Conservation (phyloP, 2,329 filamentous ascomycete species). For the Graphium sp. region DNA sequence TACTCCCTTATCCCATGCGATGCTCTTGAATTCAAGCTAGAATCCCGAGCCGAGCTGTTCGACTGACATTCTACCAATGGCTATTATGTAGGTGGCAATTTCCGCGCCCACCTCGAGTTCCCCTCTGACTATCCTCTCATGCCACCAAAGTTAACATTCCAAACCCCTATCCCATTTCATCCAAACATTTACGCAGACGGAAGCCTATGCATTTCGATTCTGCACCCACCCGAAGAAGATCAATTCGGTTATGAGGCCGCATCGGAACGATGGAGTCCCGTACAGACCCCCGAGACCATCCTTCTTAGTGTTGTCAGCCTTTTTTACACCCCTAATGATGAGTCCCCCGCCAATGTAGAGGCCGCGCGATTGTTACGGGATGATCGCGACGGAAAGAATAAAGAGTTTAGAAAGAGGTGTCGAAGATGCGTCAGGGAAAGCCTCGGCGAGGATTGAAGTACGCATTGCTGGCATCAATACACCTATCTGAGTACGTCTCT, state of each 20-base stretch:
- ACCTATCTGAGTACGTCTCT: too few relatives aligned
- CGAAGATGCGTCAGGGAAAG: slow-evolving; percentile 68
- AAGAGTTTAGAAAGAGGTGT: slow-evolving; percentile 65
- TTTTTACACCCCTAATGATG: slow-evolving; percentile 83
- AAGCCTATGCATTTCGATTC: slow-evolving; percentile 88
- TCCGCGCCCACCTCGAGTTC: slow-evolving; percentile 71
- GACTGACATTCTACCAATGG: neutral
- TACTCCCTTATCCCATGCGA: neutral
- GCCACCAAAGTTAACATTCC: slow-evolving; percentile 80
- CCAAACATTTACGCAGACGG: slow-evolving; percentile 85
- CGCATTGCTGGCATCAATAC: too few relatives aligned
- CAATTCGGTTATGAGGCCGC: slow-evolving; percentile 86
- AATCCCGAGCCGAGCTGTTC: neutral
- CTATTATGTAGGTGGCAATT: slow-evolving; percentile 58
- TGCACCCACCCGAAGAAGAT: slow-evolving; percentile 90
- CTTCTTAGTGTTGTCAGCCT: slow-evolving; percentile 83
- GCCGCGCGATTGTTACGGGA: slow-evolving; percentile 79
- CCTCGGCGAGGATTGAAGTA: slow-evolving; percentile 48
- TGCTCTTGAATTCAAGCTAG: neutral
- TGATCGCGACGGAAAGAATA: slow-evolving; percentile 41
- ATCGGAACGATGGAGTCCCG: slow-evolving; percentile 82
- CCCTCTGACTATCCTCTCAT: slow-evolving; percentile 72
- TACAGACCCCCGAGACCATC: slow-evolving; percentile 91
- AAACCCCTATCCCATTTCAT: slow-evolving; percentile 71
- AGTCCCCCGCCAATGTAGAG: slow-evolving; percentile 89